Percentiles rank a stretch among this genome's conserved stretches.
phyloP scores from a whole-genome alignment of 352 stramenopile genomes.

The Phytophthora ohioensis region DNA sequence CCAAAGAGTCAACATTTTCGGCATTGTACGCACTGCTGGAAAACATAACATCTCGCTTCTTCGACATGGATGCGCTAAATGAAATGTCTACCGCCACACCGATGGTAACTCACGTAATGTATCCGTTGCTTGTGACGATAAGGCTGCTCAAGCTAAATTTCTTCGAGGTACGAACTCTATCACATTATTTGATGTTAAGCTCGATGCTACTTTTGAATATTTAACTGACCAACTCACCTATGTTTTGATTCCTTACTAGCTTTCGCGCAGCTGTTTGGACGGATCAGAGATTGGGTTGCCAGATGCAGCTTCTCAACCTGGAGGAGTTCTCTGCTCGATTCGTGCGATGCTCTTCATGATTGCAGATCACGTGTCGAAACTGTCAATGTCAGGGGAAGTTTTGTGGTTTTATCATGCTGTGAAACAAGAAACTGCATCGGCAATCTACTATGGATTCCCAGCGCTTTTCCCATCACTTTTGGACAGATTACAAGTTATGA shows the following conservation, averaged over 20 bases:
- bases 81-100: constrained; percentile 20
- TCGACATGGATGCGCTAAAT: constrained; percentile 18
- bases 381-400: constrained; percentile 44
- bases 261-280: constrained; percentile 76
- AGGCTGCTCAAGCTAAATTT: constrained; percentile 89
- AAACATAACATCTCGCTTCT: constrained; percentile 45
- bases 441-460: constrained; percentile 86
- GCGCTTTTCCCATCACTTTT: constrained; percentile 82
- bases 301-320: constrained; percentile 40
- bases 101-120: constrained; percentile 60
- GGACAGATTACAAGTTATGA: constrained; percentile 85
- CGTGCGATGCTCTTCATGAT: constrained; percentile 79
- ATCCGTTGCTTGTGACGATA: constrained; percentile 77
- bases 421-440: constrained; percentile 79
- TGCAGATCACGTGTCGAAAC: constrained; percentile 54
- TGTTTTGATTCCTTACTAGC: constrained; percentile 40
- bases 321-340: constrained; percentile 61
- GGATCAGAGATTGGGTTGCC: constrained; percentile 65
- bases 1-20: constrained; percentile 75
- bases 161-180: constrained; percentile 70
- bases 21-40: constrained; percentile 66
- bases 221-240: neutral
- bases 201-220: neutral
- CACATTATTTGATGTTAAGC: neutral
- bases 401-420: constrained; percentile 81